phyloP scores from a whole-genome alignment of 2,329 filamentous ascomycete species.

The Nemania abortiva region DNA sequence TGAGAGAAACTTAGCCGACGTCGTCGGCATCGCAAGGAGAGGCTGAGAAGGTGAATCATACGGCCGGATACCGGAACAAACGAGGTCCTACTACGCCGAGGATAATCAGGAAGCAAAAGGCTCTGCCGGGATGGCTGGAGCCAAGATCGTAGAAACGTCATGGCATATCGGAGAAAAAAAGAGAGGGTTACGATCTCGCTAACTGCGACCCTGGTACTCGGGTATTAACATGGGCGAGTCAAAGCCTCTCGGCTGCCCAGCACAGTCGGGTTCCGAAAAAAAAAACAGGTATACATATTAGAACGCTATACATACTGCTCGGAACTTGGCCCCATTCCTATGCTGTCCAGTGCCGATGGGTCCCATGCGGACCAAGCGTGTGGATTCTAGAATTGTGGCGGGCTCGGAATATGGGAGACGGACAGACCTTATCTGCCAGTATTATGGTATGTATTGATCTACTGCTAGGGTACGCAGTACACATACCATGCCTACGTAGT shows the following conservation, averaged over 20 bases:
- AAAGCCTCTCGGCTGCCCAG: slow-evolving; percentile 23
- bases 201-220: slow-evolving; percentile 14
- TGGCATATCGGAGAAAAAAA: slow-evolving; percentile 18
- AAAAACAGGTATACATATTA: slow-evolving; percentile 11
- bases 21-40: not conserved
- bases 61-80: slow-evolving; percentile 28
- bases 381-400: not conserved
- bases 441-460: slow-evolving; percentile 11
- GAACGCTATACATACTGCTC: not conserved
- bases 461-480: slow-evolving; percentile 16
- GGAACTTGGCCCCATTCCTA: not conserved
- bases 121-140: slow-evolving; percentile 6
- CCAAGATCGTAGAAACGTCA: slow-evolving; percentile 9
- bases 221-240: slow-evolving; percentile 15
- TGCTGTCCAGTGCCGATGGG: slow-evolving; percentile 3
- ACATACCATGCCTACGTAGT: not conserved
- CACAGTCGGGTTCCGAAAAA: slow-evolving; percentile 7
- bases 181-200: slow-evolving; percentile 2
- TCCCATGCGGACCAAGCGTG: slow-evolving; percentile 1
- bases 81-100: slow-evolving; percentile 18
- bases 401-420: not conserved
- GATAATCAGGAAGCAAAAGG: slow-evolving; percentile 1
- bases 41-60: slow-evolving; percentile 6
- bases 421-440: not conserved
- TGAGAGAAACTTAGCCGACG: not conserved